A percentile compares a stretch with the other conserved stretches of the same genome.
These are phyloP conservation scores for Vicia sativa DNA, from an alignment of 306 rosid species.

Conservation along the genomic window DNA sequence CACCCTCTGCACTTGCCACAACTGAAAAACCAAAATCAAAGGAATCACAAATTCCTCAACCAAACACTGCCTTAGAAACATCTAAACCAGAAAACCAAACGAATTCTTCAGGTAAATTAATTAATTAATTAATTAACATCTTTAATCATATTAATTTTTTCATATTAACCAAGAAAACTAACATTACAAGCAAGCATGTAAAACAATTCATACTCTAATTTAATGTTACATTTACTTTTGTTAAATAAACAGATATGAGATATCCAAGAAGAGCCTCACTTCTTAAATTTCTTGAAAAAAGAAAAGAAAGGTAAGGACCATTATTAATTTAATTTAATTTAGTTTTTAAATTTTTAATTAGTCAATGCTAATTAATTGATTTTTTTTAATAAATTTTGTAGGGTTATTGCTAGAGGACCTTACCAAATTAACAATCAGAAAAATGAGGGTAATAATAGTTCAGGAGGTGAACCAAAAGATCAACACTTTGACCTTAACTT, in stretches of 20 bases:
- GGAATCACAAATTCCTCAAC: constrained; percentile 20
- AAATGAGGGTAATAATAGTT: constrained; percentile 45
- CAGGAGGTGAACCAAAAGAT: constrained; percentile 48
- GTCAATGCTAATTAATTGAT: background rate
- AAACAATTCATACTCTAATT: constrained; percentile 20
- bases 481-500: constrained; percentile 67
- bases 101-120: constrained; percentile 48
- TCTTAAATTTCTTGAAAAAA: constrained; percentile 83
- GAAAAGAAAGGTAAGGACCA: constrained; percentile 75
- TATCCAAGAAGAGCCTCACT: constrained; percentile 86
- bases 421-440: constrained; percentile 57
- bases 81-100: constrained; percentile 38
- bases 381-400: constrained; percentile 31
- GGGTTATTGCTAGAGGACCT: constrained; percentile 73
- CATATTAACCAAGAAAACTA: background rate
- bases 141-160: background rate
- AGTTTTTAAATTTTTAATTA: background rate
- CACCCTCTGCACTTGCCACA: constrained; percentile 18
- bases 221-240: constrained; percentile 2
- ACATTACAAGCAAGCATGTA: background rate
- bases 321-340: background rate
- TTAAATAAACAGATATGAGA: constrained; percentile 55
- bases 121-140: background rate
- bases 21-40: constrained; percentile 38
- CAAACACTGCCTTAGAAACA: constrained; percentile 35